Base-by-base conservation (phyloP, 169 alveolate species). In the Eimeria tenella region DNA sequence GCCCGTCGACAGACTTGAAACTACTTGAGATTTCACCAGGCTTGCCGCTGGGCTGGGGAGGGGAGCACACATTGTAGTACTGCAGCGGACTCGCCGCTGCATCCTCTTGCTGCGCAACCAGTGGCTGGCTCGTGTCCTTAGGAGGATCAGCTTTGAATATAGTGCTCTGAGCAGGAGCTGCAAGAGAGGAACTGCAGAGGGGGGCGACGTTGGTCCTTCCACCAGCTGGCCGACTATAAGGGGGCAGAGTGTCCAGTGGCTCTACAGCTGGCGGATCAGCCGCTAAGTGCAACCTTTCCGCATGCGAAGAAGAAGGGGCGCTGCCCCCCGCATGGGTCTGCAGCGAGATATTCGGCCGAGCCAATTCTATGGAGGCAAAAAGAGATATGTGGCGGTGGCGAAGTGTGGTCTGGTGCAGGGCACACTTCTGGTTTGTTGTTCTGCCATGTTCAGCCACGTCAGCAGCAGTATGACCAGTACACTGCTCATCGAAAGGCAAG, bases 381-480 rank as follows among this genome's bases (percentile, higher is more conserved):
- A 83, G 31, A 7, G 90, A 50, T 9, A 83, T 55, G 60, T 31
- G 90, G n/a, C 90, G 90, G 62, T 60, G 90, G 58, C 60, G 90
- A 75, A 25, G 62, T 21, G 58, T 5, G 90, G 75, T 62, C 56
- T 62, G 73, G 5, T 56, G 77, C 11, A 8, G 77, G 77, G 49
- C 49, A 8, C 77, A 8, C 60, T 15, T 60, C 10, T 31, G 58
- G 31, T 19, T 74, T 49, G 21, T 0, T 13, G n/a, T 58, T 65
- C 15, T 55, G 58, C 50, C 58, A 9, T 83, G 58, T 25, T 21
- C 15, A 50, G 90, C 19, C 19, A 42, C 21, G 1, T 60, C 79
- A 68, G 8, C 68, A 17, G 65, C 75, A 0, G 19, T 0, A 21
- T 19, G 11, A 31, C 90, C 50, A 42, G 21, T 50, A 52, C 60